Base-by-base conservation (phyloP, 2,329 filamentous ascomycete species). In the Cladosporium sp. region DNA sequence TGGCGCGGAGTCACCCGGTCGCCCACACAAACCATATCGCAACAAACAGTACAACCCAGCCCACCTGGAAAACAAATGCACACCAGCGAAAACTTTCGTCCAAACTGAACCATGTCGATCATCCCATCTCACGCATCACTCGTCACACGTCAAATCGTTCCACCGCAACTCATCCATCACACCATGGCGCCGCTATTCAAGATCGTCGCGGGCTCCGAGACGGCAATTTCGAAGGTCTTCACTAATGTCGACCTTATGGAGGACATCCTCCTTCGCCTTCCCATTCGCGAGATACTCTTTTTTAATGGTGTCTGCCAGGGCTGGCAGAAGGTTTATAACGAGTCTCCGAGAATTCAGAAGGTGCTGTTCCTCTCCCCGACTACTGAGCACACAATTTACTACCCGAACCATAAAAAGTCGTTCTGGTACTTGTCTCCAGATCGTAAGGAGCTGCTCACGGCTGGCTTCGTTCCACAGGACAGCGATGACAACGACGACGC, bases 231-330 rank as follows among this genome's bases (percentile, higher is more conserved):
- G 16, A 28, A 11, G 21, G 64, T 65, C 14, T 40, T 65, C 28
- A 29, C 35, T 26, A 65, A 52, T n/a, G 40, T 61, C 26, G 67
- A 69, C 50, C 57, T 69, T 16, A 56, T 66, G 31, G 67, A 67
- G 57, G 35, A 66, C 21, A 67, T 67, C 23, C 56, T 67, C n/a
- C 57, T 66, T 2, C 46, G 55, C 35, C 35, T 66, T 1, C 65
- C 63, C 1, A 28, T 63, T 14, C 46, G 58, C n/a, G 61, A 67
- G n/a, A 26, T 67, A 3, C 64, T 67, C 5, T 31, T 50, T 23
- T 26, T 18, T 31, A 61, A 67, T n/a, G 46, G 57, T 4, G 65
- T 68, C 23, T 66, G 58, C 55, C 62, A 65, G 33, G 50, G 44
- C 2, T 67, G 56, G 60, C 6, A 59, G 56, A 28, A 29, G 12